These are phyloP conservation scores for Aspergillus pseudoglaucus DNA, from an alignment of 2,329 filamentous ascomycete species.

Conservation along the genomic window DNA sequence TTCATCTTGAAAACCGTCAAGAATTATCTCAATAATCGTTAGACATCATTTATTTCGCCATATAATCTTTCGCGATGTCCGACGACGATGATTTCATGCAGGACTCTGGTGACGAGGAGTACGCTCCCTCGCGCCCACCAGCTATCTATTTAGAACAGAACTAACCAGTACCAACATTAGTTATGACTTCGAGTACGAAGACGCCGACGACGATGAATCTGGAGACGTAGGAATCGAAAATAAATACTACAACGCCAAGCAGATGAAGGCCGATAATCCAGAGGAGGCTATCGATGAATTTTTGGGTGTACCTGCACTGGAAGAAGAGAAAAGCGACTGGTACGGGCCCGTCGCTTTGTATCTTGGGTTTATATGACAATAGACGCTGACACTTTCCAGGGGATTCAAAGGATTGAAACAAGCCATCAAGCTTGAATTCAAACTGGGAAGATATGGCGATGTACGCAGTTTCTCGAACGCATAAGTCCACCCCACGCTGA, in stretches of 20 bases:
- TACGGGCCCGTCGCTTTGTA: slow-evolving; percentile 22
- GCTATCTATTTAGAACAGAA: slow-evolving; percentile 4
- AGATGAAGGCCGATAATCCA: slow-evolving; percentile 81
- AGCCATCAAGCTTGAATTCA: slow-evolving; percentile 95
- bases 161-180: slow-evolving; percentile 38
- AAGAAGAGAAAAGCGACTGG: slow-evolving; percentile 94
- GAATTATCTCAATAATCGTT: background rate
- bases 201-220: slow-evolving; percentile 79
- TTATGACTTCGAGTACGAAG: slow-evolving; percentile 97
- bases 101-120: slow-evolving; percentile 83
- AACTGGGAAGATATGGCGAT: slow-evolving; percentile 78
- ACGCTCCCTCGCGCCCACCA: slow-evolving; percentile 22
- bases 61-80: slow-evolving; percentile 51
- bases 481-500: slow-evolving; percentile 1
- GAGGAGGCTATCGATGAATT: slow-evolving; percentile 89
- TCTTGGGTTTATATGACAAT: slow-evolving; percentile 9
- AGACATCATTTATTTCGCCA: background rate
- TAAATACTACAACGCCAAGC: slow-evolving; percentile 99
- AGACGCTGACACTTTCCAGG: slow-evolving; percentile 31
- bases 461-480: slow-evolving; percentile 40
- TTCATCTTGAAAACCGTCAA: background rate
- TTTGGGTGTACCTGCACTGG: slow-evolving; percentile 73
- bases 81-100: slow-evolving; percentile 91
- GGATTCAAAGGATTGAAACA: slow-evolving; percentile 98
- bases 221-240: slow-evolving; percentile 96